A percentile compares a stretch with the other conserved stretches of the same genome.
Conservation (phyloP, 495 filamentous ascomycete genomes). For the Opeltia flavorubescens region DNA sequence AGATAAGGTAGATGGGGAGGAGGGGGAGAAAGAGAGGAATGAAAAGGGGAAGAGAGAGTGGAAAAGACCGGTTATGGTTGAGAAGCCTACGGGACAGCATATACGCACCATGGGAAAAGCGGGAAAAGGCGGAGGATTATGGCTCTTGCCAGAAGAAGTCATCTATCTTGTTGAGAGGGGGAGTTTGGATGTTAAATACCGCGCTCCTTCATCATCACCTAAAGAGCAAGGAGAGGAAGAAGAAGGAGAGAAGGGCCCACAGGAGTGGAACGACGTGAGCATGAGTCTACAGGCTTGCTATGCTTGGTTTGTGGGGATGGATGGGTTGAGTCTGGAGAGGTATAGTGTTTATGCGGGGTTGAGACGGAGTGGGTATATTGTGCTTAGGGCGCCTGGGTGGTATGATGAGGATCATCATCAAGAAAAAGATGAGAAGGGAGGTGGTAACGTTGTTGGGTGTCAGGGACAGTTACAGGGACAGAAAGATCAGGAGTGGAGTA, state of each 20-base stretch:
- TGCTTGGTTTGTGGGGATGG: constrained; percentile 55
- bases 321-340: constrained; percentile 58
- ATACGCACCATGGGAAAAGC: constrained; percentile 46
- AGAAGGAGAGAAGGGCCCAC: constrained; percentile 28
- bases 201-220: constrained; percentile 13
- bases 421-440: no score
- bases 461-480: neutral
- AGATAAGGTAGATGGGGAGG: constrained; percentile 17
- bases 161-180: constrained; percentile 81
- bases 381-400: constrained; percentile 48
- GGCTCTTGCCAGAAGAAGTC: constrained; percentile 86
- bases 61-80: constrained; percentile 21
- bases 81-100: constrained; percentile 32
- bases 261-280: constrained; percentile 41
- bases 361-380: constrained; percentile 68
- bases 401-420: constrained; percentile 14
- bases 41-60: neutral
- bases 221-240: constrained; percentile 20
- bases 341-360: constrained; percentile 78
- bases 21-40: neutral
- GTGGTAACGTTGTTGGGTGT: no score
- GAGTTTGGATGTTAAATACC: constrained; percentile 74
- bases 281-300: constrained; percentile 88
- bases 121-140: constrained; percentile 44
- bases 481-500: constrained; percentile 10